These are phyloP conservation scores for Hippophae rhamnoides DNA, from an alignment of 306 rosid genomes.

Conservation along the genomic window DNA sequence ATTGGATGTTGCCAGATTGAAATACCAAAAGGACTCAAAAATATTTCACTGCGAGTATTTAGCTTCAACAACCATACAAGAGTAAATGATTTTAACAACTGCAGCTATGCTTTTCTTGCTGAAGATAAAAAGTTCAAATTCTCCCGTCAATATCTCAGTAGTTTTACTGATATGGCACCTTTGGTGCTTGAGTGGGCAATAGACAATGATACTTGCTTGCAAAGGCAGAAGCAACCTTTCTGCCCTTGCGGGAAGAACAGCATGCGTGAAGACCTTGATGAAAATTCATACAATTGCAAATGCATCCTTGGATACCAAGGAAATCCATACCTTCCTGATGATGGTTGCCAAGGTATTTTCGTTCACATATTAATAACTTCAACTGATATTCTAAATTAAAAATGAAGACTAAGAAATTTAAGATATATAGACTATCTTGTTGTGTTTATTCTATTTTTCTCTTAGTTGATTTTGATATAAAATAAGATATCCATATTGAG, in stretches of 20 bases:
- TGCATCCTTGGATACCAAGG: not conserved
- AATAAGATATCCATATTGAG: no score
- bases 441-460: no score
- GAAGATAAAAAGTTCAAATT: no score
- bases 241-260: not conserved
- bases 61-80: not conserved
- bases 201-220: not conserved
- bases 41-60: not conserved
- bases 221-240: not conserved
- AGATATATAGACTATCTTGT: no score
- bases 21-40: slow-evolving; percentile 1
- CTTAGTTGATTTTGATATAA: no score
- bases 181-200: slow-evolving; percentile 13
- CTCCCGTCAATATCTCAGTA: not conserved
- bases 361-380: no score
- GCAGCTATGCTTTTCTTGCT: slow-evolving; percentile 9
- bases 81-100: slow-evolving; percentile 10
- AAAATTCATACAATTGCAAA: no score
- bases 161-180: not conserved
- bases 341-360: slow-evolving; percentile 10
- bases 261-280: not conserved
- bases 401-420: no score
- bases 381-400: no score
- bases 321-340: not conserved
- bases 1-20: slow-evolving; percentile 19